Evolutionary conservation across 352 stramenopile genomes (phyloP).

Genomic region (Globisporangium megalacanthum): DNA sequence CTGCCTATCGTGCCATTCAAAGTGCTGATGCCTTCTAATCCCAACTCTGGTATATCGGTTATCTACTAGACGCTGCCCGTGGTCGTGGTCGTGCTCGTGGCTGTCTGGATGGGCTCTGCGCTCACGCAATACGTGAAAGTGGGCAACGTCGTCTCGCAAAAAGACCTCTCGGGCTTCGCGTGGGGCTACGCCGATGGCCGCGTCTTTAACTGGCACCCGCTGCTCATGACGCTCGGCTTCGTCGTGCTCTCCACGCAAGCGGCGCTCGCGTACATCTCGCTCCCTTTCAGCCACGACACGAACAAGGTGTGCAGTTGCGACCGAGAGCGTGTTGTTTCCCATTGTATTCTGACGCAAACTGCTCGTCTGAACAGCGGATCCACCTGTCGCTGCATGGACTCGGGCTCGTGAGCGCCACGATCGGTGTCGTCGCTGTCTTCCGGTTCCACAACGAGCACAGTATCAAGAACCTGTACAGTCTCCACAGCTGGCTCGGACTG

Average conservation of each 20-base stretch:
- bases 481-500: conserved; percentile 86
- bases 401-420: conserved; percentile 47
- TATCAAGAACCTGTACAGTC: conserved; percentile 86
- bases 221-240: conserved; percentile 83
- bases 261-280: conserved; percentile 56
- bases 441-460: conserved; percentile 83
- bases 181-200: conserved; percentile 48
- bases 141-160: conserved; percentile 36
- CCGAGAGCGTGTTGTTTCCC: too few species aligned
- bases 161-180: conserved; percentile 57
- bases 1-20: neutral
- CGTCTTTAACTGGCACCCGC: conserved; percentile 87
- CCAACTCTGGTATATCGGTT: neutral
- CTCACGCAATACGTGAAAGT: conserved; percentile 53
- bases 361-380: too few species aligned
- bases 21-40: too few species aligned
- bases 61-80: conserved; percentile 23
- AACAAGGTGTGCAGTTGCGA: conserved; percentile 41
- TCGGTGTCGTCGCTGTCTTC: conserved; percentile 72
- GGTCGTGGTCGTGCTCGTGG: conserved; percentile 58
- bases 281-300: conserved; percentile 57
- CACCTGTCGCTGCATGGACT: conserved; percentile 67
- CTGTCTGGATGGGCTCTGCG: conserved; percentile 64
- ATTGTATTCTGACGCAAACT: too few species aligned
- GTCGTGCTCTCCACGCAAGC: conserved; percentile 72